A percentile compares a stretch with the other conserved stretches of the same genome.
phyloP scores from a whole-genome alignment of 164 flowering plant species.

The Kalanchoe fedtschenkoi region DNA sequence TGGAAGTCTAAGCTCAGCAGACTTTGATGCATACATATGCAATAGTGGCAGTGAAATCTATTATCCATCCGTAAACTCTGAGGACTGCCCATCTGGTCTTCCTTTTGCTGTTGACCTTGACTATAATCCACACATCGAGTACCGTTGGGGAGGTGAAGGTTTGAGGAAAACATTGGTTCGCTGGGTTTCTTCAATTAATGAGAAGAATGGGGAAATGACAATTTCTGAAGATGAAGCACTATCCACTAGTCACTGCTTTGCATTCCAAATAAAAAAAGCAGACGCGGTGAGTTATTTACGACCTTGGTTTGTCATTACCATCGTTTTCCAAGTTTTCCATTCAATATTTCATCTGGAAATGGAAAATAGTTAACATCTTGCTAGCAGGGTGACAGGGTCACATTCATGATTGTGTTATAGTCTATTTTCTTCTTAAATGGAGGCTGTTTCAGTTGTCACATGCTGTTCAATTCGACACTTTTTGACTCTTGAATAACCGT shows the following conservation, averaged over 20 bases:
- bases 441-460: not conserved
- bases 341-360: not conserved
- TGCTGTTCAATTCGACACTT: not conserved
- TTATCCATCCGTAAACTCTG: conserved; percentile 49
- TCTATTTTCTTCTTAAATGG: not conserved
- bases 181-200: conserved; percentile 55
- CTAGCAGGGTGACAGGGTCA: not conserved
- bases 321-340: not conserved
- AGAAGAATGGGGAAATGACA: conserved; percentile 30
- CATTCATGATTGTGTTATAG: not conserved
- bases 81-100: conserved; percentile 19
- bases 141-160: conserved; percentile 82
- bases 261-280: conserved; percentile 44
- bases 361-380: too few species aligned
- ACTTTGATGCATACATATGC: conserved; percentile 80
- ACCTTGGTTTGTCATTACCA: not conserved
- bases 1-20: conserved; percentile 41
- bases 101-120: conserved; percentile 47
- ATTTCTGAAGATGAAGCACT: conserved; percentile 39
- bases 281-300: conserved; percentile 28
- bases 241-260: conserved; percentile 43
- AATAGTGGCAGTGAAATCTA: conserved; percentile 78
- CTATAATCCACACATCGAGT: conserved; percentile 68
- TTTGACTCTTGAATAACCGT: too few species aligned
- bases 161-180: conserved; percentile 71